phyloP scores from a whole-genome alignment of 495 filamentous ascomycete genomes.

The Corynascus novoguineensis region DNA sequence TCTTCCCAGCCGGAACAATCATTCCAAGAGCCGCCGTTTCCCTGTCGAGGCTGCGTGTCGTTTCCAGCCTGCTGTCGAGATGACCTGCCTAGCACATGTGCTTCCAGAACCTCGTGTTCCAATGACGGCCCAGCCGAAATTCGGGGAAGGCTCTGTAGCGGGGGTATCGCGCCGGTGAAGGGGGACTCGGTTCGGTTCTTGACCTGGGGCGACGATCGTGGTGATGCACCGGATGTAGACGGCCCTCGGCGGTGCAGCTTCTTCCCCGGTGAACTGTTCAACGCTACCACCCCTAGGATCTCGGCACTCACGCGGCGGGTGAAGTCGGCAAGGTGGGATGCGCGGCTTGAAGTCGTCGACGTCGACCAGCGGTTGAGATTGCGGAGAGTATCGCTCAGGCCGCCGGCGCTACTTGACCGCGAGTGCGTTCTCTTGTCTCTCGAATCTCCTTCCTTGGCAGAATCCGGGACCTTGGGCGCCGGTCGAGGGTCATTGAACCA shows the following conservation, averaged over 20 bases:
- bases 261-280: slow-evolving; percentile 19
- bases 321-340: slow-evolving; percentile 52
- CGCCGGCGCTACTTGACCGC: slow-evolving; percentile 40
- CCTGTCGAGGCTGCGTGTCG: slow-evolving; percentile 11
- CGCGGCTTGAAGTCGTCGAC: slow-evolving; percentile 64
- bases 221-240: slow-evolving; percentile 26
- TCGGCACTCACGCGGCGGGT: slow-evolving; percentile 51
- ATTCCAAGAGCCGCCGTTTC: slow-evolving; percentile 24
- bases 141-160: slow-evolving; percentile 31
- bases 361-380: slow-evolving; percentile 81
- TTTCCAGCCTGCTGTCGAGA: slow-evolving; percentile 14
- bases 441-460: slow-evolving; percentile 24
- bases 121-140: slow-evolving; percentile 40
- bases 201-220: slow-evolving; percentile 11
- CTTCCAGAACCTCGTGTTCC: slow-evolving; percentile 28
- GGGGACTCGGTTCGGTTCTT: slow-evolving; percentile 20
- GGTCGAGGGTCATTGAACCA: slow-evolving; percentile 30
- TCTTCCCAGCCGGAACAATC: slow-evolving; percentile 18
- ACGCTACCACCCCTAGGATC: slow-evolving; percentile 24
- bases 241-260: slow-evolving; percentile 29
- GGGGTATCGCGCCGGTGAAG: slow-evolving; percentile 21
- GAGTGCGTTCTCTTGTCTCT: slow-evolving; percentile 33
- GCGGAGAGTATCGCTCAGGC: slow-evolving; percentile 58
- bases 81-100: slow-evolving; percentile 19
- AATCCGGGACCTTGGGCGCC: slow-evolving; percentile 17